Base-by-base conservation (phyloP, 148 eudicot species). In the Arctostaphylos glauca region DNA sequence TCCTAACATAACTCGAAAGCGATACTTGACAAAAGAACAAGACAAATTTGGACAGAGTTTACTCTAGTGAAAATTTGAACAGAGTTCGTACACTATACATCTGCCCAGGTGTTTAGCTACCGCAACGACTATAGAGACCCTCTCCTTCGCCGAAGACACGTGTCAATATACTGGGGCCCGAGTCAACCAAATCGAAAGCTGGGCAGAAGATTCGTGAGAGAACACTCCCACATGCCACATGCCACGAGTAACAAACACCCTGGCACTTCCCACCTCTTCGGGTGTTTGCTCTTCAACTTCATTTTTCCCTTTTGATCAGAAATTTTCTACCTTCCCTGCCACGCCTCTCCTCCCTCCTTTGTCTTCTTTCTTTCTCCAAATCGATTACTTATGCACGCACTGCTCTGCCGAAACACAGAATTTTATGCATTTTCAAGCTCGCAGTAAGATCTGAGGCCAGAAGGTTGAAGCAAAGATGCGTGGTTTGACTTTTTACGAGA, bases 351-450 rank as follows among this genome's bases (percentile, higher is more conserved):
- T 31, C 38, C 38, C 41, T n/a, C 13, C 68, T 58, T 68, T 44
- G 55, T 50, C 75, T 80, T 78, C 46, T 70, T 72, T 77, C 90
- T 55, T 83, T 86, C 74, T 88, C 76, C 77, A 87, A 89, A 68
- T 81, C 79, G 64, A 88, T 80, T 87, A 3, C 66, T 19, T 19
- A 59, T 59, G 66, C 66, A 59, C 5, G 9, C 66, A 59, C 66
- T 59, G 23, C 66, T 46, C 54, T 2, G 9, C 8, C 25, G 31
- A 2, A 74, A n/a, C 13, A 23, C 38, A 23, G 6, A 18, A 73
- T 7, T 73, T 52, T 50, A 1, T 21, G 44, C 9, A 64, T 3
- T 46, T 21, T 52, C 55, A n/a, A 60, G 7, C 71, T 79, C 46
- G 64, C 5, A 54, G 72, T n/a, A 6, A 62, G 77, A 43, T 81